Percentiles rank a stretch among this genome's conserved stretches.
Evolutionary conservation across 1,284 basidiomycete species (phyloP).

Genomic region (Ceratobasidium sp.): DNA sequence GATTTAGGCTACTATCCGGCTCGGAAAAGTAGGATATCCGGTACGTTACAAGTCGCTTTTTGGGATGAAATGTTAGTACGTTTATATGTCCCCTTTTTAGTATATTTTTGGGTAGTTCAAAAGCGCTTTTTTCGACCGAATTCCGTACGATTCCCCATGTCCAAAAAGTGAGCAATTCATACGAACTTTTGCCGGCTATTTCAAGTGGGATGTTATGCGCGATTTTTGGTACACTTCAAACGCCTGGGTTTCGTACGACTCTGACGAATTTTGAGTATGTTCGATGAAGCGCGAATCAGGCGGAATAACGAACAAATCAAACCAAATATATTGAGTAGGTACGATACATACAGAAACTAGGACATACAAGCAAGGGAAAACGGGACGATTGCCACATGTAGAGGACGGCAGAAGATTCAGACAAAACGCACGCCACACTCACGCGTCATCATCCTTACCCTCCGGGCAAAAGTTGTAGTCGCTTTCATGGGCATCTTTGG

Average conservation of each 20-base stretch:
- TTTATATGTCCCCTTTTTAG: constrained; percentile 2
- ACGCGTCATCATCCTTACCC: constrained; percentile 2
- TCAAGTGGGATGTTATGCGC: background rate
- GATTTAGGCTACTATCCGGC: background rate
- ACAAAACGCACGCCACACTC: background rate
- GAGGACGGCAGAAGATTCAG: background rate
- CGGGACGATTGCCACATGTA: background rate
- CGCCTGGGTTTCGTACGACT: background rate
- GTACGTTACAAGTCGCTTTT: background rate
- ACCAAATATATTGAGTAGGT: constrained; percentile 7
- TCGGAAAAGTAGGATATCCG: background rate
- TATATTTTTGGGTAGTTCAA: background rate
- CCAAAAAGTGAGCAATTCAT: background rate
- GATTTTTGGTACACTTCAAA: background rate
- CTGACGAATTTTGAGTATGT: background rate
- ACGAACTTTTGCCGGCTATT: background rate
- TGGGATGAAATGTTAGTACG: constrained; percentile 14
- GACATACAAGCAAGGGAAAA: background rate
- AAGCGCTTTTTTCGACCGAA: background rate
- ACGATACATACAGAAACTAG: background rate
- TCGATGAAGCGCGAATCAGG: background rate
- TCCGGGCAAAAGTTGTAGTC: constrained; percentile 12
- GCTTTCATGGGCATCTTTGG: constrained; percentile 8
- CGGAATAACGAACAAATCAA: background rate
- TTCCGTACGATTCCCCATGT: background rate